Evolutionary conservation across 148 eudicot genomes (phyloP).

Genomic region (Rhododendron ferrugineum): DNA sequence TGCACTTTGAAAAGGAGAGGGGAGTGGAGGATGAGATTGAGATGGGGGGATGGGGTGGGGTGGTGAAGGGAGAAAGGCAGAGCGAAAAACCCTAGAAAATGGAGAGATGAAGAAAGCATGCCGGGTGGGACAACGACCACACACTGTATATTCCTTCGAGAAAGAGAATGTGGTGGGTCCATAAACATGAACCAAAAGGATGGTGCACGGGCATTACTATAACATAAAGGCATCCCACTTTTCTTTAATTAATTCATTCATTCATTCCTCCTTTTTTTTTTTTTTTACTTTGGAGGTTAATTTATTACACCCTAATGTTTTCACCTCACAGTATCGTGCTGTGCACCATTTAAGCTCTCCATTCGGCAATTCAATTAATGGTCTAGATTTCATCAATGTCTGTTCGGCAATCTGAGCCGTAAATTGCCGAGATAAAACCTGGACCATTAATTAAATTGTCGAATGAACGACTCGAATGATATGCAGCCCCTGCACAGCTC

Average conservation of each 20-base stretch:
- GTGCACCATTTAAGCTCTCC: too few species aligned
- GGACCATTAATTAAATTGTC: too few species aligned
- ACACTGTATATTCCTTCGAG: conserved; percentile 48
- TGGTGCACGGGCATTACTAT: conserved; percentile 26
- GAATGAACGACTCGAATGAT: accelerated
- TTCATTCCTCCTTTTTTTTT: background rate
- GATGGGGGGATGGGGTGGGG: background rate
- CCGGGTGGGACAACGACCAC: conserved; percentile 35
- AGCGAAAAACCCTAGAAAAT: conserved; percentile 16
- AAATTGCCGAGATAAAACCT: too few species aligned
- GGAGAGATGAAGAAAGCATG: conserved; percentile 24
- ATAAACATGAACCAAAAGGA: background rate
- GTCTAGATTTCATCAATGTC: too few species aligned
- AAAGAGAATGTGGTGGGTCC: conserved; percentile 34
- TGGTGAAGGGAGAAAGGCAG: background rate
- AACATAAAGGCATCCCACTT: conserved; percentile 27
- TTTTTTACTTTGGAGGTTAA: background rate
- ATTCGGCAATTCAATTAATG: too few species aligned
- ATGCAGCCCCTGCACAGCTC: too few species aligned
- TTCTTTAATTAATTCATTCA: background rate
- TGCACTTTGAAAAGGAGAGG: background rate
- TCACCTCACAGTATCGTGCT: too few species aligned
- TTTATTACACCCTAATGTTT: too few species aligned
- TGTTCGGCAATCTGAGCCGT: too few species aligned
- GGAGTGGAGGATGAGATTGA: background rate